Conservation (phyloP, 371 early-diverging fungal species). For the Blakeslea trispora region DNA sequence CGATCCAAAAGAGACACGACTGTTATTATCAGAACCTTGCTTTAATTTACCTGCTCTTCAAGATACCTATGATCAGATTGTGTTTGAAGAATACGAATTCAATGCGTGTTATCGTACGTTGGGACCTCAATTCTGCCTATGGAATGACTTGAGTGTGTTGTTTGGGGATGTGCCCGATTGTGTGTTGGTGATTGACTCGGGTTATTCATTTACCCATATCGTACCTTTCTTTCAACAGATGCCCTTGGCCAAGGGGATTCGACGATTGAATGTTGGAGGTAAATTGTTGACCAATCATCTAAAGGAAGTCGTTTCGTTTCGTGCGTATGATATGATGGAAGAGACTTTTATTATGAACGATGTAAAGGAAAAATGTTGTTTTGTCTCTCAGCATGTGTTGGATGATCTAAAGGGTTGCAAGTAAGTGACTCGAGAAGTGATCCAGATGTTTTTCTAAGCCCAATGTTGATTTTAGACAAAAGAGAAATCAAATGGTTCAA, state of each 20-base stretch:
- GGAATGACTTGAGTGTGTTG: conserved; percentile 55
- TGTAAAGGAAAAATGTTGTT: conserved; percentile 85
- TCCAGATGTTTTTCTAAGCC: too few species aligned
- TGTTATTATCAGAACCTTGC: conserved; percentile 81
- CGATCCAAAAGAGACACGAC: conserved; percentile 60
- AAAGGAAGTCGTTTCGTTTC: conserved; percentile 87
- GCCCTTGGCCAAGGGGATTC: conserved; percentile 56
- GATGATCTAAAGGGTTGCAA: conserved; percentile 68
- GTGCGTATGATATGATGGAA: conserved; percentile 92
- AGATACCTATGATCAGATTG: conserved; percentile 75
- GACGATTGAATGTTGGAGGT: conserved; percentile 83
- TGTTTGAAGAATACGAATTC: conserved; percentile 87
- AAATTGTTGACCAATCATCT: conserved; percentile 84
- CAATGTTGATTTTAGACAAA: too few species aligned
- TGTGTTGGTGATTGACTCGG: conserved; percentile 76
- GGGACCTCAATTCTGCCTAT: conserved; percentile 46
- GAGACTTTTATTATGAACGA: conserved; percentile 82
- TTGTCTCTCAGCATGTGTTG: conserved; percentile 69
- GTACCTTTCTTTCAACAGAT: conserved; percentile 69
- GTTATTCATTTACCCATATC: conserved; percentile 82
- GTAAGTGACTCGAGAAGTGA: too few species aligned
- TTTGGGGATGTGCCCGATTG: conserved; percentile 66
- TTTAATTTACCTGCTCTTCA: conserved; percentile 77
- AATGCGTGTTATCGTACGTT: conserved; percentile 61
- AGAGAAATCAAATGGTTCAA: conserved; percentile 56